These are phyloP conservation scores for Haematococcus sp. DNA, from an alignment of 139 green algal genomes.

Conservation along the genomic window DNA sequence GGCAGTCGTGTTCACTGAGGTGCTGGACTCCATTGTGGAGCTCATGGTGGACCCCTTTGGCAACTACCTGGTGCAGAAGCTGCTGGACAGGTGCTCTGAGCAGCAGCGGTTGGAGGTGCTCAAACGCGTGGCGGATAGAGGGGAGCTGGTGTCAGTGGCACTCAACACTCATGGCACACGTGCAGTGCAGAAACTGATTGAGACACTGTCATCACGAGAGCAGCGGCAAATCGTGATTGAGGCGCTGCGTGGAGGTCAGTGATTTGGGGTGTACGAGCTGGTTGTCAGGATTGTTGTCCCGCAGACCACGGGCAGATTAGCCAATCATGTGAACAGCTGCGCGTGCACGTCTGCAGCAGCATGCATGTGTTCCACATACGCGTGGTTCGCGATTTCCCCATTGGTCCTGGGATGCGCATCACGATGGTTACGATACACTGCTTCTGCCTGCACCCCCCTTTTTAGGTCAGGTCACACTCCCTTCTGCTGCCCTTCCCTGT, in stretches of 20 bases:
- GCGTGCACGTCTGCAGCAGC: too few relatives aligned
- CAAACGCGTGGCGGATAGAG: conserved; percentile 65
- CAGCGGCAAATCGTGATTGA: conserved; percentile 80
- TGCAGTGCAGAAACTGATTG: conserved; percentile 95
- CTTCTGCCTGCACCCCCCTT: too few relatives aligned
- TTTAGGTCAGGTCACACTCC: too few relatives aligned
- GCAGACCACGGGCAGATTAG: too few relatives aligned
- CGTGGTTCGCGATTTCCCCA: too few relatives aligned
- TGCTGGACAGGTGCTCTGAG: conserved; percentile 92
- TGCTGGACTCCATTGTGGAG: conserved; percentile 73
- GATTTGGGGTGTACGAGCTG: too few relatives aligned
- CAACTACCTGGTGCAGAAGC: conserved; percentile 99
- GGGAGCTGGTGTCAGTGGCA: conserved; percentile 82
- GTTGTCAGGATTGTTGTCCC: too few relatives aligned
- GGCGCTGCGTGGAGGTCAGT: conserved; percentile 54
- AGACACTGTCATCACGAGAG: conserved; percentile 76
- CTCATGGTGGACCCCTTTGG: conserved; percentile 99
- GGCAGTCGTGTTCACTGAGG: conserved; percentile 65
- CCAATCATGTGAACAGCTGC: too few relatives aligned
- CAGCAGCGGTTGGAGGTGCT: conserved; percentile 84
- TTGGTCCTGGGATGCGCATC: too few relatives aligned
- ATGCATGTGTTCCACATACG: too few relatives aligned
- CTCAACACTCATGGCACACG: conserved; percentile 97
- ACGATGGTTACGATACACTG: too few relatives aligned
- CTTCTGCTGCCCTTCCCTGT: too few relatives aligned